Percentiles rank a stretch among this genome's conserved stretches.
These are phyloP conservation scores for Carallia brachiata DNA, from an alignment of 345 rosid species.

Conservation along the genomic window DNA sequence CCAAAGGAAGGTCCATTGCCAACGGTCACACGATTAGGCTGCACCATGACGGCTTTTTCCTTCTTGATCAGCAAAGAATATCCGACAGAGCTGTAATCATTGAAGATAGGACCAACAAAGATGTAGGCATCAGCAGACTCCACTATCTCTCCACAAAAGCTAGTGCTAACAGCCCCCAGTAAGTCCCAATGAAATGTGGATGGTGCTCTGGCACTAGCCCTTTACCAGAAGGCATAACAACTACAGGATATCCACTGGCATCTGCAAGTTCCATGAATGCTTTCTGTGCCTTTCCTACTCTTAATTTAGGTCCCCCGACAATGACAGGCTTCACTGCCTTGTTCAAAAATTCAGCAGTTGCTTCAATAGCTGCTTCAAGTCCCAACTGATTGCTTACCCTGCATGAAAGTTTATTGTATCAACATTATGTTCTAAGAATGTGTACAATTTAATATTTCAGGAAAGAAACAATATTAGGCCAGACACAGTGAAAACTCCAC, in stretches of 20 bases:
- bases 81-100: slow-evolving; percentile 75
- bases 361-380: slow-evolving; percentile 73
- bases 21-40: slow-evolving; percentile 63
- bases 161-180: slow-evolving; percentile 80
- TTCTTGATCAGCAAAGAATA: slow-evolving; percentile 64
- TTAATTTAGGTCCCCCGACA: slow-evolving; percentile 61
- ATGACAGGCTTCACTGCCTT: slow-evolving; percentile 76
- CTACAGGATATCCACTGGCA: slow-evolving; percentile 52
- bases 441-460: neutral
- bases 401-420: slow-evolving; percentile 20
- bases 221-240: slow-evolving; percentile 69
- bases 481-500: neutral
- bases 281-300: slow-evolving; percentile 54
- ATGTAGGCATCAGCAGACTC: slow-evolving; percentile 79
- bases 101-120: slow-evolving; percentile 71
- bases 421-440: neutral
- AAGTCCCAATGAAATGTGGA: slow-evolving; percentile 68
- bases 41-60: slow-evolving; percentile 56
- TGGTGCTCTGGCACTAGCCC: slow-evolving; percentile 63
- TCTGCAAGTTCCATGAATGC: slow-evolving; percentile 54
- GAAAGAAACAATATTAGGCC: neutral
- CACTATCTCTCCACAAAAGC: slow-evolving; percentile 63
- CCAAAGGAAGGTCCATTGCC: slow-evolving; percentile 74
- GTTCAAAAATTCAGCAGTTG: slow-evolving; percentile 57
- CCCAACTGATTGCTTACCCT: slow-evolving; percentile 66